Conservation (phyloP, 768 basidiomycete genomes). For the Leccinum aurantiacum region DNA sequence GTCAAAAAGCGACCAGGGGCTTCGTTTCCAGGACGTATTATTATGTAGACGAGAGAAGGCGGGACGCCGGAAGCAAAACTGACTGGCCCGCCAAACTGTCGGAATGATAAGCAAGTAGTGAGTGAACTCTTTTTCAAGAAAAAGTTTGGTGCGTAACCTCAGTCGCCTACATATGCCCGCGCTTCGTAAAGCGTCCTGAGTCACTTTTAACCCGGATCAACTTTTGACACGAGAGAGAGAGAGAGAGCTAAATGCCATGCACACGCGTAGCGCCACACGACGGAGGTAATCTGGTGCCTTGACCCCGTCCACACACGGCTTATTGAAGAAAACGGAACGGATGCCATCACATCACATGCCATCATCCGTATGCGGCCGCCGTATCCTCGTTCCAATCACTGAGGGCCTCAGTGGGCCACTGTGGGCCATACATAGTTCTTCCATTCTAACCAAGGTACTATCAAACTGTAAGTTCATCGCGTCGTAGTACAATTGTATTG, state of each 20-base stretch:
- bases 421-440: neutral
- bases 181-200: neutral
- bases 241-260: neutral
- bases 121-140: neutral
- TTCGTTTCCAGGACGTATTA: neutral
- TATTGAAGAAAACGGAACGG: no score
- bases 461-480: no score
- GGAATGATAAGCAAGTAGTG: neutral
- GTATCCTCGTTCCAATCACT: neutral
- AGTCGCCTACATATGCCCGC: neutral
- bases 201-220: neutral
- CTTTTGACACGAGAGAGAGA: neutral
- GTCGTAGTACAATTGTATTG: no score
- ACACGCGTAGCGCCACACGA: neutral
- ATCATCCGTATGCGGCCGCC: neutral
- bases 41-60: conserved; percentile 3
- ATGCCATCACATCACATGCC: neutral
- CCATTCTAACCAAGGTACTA: no score
- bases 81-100: neutral
- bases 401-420: neutral
- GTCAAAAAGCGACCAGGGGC: neutral
- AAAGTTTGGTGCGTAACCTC: neutral
- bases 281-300: neutral
- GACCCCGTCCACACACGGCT: neutral
- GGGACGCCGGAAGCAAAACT: neutral